phyloP scores from a whole-genome alignment of 1,284 basidiomycete species.

The Heimioporus retisporus region DNA sequence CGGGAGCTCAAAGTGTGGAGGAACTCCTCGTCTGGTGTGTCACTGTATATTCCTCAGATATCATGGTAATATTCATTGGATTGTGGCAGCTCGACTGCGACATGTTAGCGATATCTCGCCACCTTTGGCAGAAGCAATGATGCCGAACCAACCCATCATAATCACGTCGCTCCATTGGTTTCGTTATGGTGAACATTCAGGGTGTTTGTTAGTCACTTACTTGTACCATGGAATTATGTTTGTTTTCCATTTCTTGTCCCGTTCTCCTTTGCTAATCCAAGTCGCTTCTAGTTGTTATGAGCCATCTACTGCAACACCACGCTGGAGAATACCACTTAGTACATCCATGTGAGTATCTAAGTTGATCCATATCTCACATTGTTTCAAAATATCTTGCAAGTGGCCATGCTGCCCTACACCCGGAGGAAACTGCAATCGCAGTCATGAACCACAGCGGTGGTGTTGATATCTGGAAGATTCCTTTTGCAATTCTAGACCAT shows the following conservation, averaged over 20 bases:
- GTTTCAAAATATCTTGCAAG: neutral
- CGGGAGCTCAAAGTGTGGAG: neutral
- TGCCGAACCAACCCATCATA: neutral
- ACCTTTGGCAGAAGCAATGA: neutral
- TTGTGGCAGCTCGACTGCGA: no score
- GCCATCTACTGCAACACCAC: no score
- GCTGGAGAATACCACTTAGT: neutral
- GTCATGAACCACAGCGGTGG: neutral
- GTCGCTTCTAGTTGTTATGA: no score
- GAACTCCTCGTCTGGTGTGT: neutral
- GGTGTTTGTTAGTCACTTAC: neutral
- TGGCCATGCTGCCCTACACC: neutral
- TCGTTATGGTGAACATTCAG: neutral
- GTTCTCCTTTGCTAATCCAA: no score
- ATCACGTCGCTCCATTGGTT: neutral
- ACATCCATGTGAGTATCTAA: neutral
- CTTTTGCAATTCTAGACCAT: neutral
- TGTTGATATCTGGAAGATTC: neutral
- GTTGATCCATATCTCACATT: no score
- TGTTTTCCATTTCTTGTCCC: no score
- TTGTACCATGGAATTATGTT: neutral
- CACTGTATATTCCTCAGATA: neutral
- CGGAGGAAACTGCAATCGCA: neutral
- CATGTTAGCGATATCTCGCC: no score
- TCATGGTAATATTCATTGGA: neutral